Base-by-base conservation (phyloP, 2,329 filamentous ascomycete species). In the Paecilomyces niveus region DNA sequence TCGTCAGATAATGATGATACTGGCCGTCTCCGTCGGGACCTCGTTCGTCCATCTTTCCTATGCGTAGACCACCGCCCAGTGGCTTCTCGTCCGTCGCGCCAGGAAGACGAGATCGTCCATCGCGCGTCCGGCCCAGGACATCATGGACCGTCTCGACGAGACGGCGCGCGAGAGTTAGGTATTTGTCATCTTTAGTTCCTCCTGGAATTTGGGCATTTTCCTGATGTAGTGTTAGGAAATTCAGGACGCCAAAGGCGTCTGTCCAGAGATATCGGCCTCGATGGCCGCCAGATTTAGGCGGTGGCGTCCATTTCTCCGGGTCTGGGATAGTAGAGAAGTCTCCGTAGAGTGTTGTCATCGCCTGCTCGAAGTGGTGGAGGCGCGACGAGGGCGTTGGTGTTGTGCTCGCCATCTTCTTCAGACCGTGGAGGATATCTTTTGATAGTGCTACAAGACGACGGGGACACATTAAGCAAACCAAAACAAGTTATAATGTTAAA, bases 251-350 rank as follows among this genome's bases (percentile, higher is more conserved):
- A 64, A 85, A 85, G 0, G 83, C 81, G 62, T 85, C 83, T 0
- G 81, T 85, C 83, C 83, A 85, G 22, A 85, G 76, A 64, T 85
- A 85, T 15, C 83, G 78, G 21, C 83, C 83, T n/a, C 73, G 74
- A 63, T 84, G 81, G 10, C 82, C 83, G 6, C 80, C 82, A 0
- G 81, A 78, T 29, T 74, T 76, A 1, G 75, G 75, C 0, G 82
- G 81, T 1, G 80, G 80, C 0, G 58, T 74, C 83, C 82, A 85
- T 4, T 62, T 57, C 6, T 62, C 55, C 0, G 73, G 70, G 39
- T 71, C 65, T 9, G 59, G 45, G 54, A 76, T 67, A 10, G 59
- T 58, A 56, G 63, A 63, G 58, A 77, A 70, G 22, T 64, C 68
- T 11, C 76, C 75, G 58, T 78, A 78, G 11, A 78, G 60, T 15